Conservation (phyloP, 306 rosid genomes). For the Ziziphus jujuba region DNA sequence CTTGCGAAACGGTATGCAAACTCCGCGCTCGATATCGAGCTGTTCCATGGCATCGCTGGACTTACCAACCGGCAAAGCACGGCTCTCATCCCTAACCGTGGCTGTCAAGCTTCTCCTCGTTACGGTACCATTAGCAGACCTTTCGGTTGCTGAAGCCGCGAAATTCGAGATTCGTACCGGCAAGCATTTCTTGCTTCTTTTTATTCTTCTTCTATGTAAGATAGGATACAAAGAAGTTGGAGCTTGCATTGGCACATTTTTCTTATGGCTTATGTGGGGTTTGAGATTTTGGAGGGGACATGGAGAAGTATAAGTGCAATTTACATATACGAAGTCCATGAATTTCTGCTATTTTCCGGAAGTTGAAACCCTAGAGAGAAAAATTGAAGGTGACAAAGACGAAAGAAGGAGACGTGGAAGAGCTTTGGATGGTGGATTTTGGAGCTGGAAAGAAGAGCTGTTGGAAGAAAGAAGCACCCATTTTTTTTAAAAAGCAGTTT, state of each 20-base stretch:
- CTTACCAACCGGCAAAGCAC: constrained; percentile 29
- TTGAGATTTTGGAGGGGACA: constrained; percentile 17
- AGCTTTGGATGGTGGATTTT: no score
- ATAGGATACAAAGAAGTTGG: constrained; percentile 4
- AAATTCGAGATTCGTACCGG: constrained; percentile 34
- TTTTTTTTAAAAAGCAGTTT: constrained; percentile 8
- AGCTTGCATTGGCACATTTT: constrained; percentile 6
- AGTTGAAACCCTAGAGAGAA: constrained; percentile 31
- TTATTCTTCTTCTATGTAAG: constrained; percentile 1
- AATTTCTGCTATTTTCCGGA: neutral
- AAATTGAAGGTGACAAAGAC: constrained; percentile 10
- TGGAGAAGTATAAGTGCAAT: constrained; percentile 27
- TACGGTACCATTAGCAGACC: constrained; percentile 31
- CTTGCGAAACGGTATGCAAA: constrained; percentile 93
- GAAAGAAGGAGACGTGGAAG: neutral
- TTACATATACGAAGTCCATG: constrained; percentile 52
- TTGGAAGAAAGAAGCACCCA: constrained; percentile 4
- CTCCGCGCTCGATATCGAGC: constrained; percentile 98
- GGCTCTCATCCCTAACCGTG: constrained; percentile 9
- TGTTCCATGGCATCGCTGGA: constrained; percentile 78
- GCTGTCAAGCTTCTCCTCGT: constrained; percentile 13
- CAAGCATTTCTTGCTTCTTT: constrained; percentile 15
- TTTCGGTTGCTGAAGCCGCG: constrained; percentile 39
- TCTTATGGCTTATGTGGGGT: neutral
- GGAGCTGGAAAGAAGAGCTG: neutral